phyloP scores from a whole-genome alignment of 805 yeast species.

The Starmerella gropengiesseri region DNA sequence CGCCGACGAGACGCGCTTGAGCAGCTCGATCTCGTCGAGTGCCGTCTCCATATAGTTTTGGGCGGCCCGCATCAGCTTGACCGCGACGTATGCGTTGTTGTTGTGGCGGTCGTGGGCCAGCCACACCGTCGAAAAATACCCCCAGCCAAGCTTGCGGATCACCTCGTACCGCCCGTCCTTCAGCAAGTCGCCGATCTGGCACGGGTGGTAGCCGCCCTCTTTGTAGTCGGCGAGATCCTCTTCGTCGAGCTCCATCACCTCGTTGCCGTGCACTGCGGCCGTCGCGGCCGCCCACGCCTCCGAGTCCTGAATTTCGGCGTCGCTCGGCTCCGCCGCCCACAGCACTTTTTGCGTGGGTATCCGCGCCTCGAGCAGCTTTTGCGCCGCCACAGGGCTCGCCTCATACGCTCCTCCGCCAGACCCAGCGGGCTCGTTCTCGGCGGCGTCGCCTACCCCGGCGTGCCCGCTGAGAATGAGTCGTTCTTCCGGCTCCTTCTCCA shows the following conservation, averaged over 20 bases:
- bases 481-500: too few relatives aligned
- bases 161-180: conserved; percentile 65
- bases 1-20: conserved; percentile 51
- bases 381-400: too few relatives aligned
- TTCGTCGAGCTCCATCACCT: conserved; percentile 42
- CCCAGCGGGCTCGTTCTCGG: too few relatives aligned
- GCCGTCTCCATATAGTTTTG: conserved; percentile 89
- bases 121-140: conserved; percentile 96
- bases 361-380: too few relatives aligned
- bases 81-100: conserved; percentile 67
- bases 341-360: too few relatives aligned
- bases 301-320: not conserved
- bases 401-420: too few relatives aligned
- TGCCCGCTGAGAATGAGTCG: too few relatives aligned
- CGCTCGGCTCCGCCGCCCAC: too few relatives aligned
- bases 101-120: conserved; percentile 54
- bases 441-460: too few relatives aligned
- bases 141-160: conserved; percentile 95
- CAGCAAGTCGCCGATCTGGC: conserved; percentile 73
- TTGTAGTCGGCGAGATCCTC: conserved; percentile 79
- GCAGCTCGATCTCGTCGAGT: conserved; percentile 75
- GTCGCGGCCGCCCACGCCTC: not conserved
- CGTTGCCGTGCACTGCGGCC: conserved; percentile 11
- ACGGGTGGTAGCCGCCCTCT: conserved; percentile 94
- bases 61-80: conserved; percentile 88